phyloP scores from a whole-genome alignment of 2,329 filamentous ascomycete species.

The Ramichloridium luteum region DNA sequence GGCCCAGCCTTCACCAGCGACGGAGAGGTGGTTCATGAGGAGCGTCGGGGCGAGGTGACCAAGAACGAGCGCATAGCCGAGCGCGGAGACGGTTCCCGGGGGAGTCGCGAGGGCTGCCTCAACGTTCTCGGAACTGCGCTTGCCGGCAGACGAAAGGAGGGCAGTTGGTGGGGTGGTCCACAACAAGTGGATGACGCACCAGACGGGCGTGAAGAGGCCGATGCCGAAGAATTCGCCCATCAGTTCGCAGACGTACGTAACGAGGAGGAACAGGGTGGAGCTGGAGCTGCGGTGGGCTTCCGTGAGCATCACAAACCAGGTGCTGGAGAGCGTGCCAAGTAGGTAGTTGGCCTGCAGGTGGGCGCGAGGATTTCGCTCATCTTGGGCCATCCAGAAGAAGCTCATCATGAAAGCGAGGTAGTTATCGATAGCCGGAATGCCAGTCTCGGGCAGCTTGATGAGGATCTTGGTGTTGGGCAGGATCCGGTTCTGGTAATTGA shows the following conservation, averaged over 20 bases:
- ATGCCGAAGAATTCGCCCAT: constrained; percentile 15
- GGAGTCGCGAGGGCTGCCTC: constrained; percentile 1
- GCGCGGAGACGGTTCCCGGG: constrained; percentile 6
- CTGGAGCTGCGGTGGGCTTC: constrained; percentile 10
- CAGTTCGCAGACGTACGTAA: constrained; percentile 12
- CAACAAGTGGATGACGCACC: constrained; percentile 12
- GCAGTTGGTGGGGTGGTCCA: constrained; percentile 6
- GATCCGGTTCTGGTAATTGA: constrained; percentile 9
- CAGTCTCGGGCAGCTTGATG: constrained; percentile 11
- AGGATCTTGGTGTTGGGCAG: constrained; percentile 14
- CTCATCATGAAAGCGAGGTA: constrained; percentile 15
- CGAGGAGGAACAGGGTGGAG: constrained; percentile 6
- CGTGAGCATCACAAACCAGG: constrained; percentile 14
- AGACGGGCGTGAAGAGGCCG: constrained; percentile 13
- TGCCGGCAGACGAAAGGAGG: no score
- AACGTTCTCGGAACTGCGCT: constrained; percentile 1
- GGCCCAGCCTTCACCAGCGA: constrained; percentile 10
- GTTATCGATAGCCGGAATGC: constrained; percentile 10
- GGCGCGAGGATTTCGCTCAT: constrained; percentile 12
- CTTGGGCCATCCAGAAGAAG: constrained; percentile 13
- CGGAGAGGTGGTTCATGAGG: constrained; percentile 11
- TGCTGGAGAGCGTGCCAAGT: constrained; percentile 11
- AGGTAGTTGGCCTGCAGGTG: constrained; percentile 14
- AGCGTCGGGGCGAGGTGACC: constrained; percentile 13
- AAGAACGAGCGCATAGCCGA: constrained; percentile 12